phyloP scores from a whole-genome alignment of 192 early-diverging fungal genomes.

The Mortierella hygrophila region DNA sequence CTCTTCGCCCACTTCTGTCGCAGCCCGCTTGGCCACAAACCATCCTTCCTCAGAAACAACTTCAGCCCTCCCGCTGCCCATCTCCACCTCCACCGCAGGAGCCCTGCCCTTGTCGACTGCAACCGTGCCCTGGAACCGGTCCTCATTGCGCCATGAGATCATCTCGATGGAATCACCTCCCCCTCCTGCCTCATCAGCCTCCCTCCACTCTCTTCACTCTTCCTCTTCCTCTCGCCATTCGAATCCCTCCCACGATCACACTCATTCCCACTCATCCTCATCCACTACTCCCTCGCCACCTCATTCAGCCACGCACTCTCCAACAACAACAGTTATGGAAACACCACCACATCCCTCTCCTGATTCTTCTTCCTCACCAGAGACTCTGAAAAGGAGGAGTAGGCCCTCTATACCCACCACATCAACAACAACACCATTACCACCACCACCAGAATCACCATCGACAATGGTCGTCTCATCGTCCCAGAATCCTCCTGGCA shows the following conservation, averaged over 20 bases:
- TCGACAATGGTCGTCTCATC: background rate
- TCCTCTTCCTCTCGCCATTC: background rate
- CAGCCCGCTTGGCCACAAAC: background rate
- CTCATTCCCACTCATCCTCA: conserved; percentile 1
- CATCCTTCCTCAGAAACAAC: background rate
- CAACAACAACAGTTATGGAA: background rate
- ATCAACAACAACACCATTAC: background rate
- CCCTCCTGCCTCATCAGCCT: conserved; percentile 2
- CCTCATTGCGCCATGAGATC: conserved; percentile 28
- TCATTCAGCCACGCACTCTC: background rate
- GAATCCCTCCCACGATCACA: background rate
- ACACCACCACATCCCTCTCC: background rate
- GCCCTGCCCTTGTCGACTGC: conserved; percentile 1
- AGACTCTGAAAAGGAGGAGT: background rate
- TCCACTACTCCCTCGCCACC: conserved; percentile 5
- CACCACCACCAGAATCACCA: background rate
- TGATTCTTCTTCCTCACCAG: conserved; percentile 6
- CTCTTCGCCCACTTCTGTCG: background rate
- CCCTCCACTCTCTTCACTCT: background rate
- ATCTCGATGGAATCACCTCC: background rate
- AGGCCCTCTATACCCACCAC: background rate
- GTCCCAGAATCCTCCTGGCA: background rate
- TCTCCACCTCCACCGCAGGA: conserved; percentile 5
- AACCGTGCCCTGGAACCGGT: conserved; percentile 19
- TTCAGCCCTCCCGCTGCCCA: background rate